A percentile compares a stretch with the other conserved stretches of the same genome.
phyloP scores from a whole-genome alignment of 257 asterid genomes.

The Rauvolfia tetraphylla region DNA sequence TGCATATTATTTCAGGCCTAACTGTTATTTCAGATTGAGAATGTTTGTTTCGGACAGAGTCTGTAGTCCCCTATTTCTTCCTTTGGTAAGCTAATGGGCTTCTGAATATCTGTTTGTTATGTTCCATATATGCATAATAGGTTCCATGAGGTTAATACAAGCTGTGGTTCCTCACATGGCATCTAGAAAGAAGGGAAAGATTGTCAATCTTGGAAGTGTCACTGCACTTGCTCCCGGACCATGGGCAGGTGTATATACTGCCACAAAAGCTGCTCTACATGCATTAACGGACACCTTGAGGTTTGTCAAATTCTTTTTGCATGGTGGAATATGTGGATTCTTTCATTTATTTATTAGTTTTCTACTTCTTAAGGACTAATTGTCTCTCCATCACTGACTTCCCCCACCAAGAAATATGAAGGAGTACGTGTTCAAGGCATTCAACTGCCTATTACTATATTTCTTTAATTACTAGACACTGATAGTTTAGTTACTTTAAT shows the following conservation, averaged over 20 bases:
- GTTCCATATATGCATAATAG: conserved; percentile 26
- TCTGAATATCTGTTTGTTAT: conserved; percentile 6
- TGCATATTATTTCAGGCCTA: background rate
- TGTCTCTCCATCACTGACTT: background rate
- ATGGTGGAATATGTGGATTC: background rate
- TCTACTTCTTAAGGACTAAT: background rate
- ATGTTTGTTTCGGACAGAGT: background rate
- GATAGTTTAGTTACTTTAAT: background rate
- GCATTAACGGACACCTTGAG: conserved; percentile 71
- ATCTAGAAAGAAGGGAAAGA: conserved; percentile 80
- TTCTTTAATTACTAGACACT: background rate
- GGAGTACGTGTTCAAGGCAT: background rate
- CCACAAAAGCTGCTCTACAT: conserved; percentile 92
- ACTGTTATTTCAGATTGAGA: background rate
- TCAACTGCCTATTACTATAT: background rate
- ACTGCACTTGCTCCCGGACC: conserved; percentile 70
- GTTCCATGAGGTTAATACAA: conserved; percentile 81
- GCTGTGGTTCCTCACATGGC: conserved; percentile 93
- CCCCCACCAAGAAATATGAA: background rate
- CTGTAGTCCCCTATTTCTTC: background rate
- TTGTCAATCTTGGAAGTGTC: conserved; percentile 83
- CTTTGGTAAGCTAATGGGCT: conserved; percentile 3
- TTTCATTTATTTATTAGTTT: background rate
- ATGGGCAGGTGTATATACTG: conserved; percentile 79
- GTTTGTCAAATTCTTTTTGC: conserved; percentile 27